Conservation (phyloP, 2,329 filamentous ascomycete species). For the Rhinocladiella similis region DNA sequence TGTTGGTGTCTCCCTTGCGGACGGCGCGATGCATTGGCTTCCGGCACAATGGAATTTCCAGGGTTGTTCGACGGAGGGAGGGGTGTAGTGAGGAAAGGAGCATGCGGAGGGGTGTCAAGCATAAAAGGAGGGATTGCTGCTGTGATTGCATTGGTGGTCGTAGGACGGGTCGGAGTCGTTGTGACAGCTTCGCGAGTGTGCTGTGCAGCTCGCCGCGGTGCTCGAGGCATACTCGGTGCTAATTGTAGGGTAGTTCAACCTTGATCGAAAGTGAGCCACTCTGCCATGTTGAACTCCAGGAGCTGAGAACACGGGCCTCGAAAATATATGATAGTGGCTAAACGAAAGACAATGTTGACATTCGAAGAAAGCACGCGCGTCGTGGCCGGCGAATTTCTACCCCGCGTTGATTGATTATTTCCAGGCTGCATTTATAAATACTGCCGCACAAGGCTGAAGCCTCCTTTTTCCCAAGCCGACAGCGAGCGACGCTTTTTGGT, state of each 20-base stretch:
- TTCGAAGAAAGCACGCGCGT: background rate
- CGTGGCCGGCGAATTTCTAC: background rate
- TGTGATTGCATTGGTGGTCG: constrained; percentile 28
- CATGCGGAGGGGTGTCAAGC: constrained; percentile 32
- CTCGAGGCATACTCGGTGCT: constrained; percentile 23
- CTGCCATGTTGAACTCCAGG: background rate
- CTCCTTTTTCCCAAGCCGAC: background rate
- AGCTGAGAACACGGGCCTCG: too few relatives aligned
- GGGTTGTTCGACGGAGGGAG: constrained; percentile 24
- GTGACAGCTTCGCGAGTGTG: constrained; percentile 18
- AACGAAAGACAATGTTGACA: background rate
- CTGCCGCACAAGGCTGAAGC: background rate
- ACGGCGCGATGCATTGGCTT: constrained; percentile 16
- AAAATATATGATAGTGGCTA: background rate
- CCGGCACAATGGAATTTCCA: constrained; percentile 23
- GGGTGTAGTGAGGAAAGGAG: constrained; percentile 30
- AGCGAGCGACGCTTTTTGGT: background rate
- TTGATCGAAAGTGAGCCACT: background rate
- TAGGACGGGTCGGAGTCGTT: constrained; percentile 28
- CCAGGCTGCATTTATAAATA: too few relatives aligned
- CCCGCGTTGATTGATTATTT: background rate
- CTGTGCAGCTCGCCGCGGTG: constrained; percentile 25
- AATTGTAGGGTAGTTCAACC: background rate
- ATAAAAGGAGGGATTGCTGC: constrained; percentile 32
- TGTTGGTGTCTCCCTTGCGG: constrained; percentile 18